A percentile compares a stretch with the other conserved stretches of the same genome.
phyloP scores from a whole-genome alignment of 208 protist species.

The Trypanosoma cruzi region DNA sequence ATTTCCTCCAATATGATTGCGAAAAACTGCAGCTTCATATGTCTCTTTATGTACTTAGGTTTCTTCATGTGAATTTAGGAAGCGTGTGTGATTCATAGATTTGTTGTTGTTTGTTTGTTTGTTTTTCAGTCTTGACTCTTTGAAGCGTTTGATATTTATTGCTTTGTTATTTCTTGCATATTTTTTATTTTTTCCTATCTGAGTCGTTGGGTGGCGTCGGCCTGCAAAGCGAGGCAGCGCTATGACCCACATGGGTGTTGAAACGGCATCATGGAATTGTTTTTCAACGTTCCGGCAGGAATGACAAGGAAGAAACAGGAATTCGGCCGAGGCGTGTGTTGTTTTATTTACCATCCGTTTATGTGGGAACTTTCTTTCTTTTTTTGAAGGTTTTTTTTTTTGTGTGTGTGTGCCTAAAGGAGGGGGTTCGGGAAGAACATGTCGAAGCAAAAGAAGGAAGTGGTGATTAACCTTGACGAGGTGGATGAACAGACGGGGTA shows the following conservation, averaged over 20 bases:
- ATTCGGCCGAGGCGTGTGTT: not conserved
- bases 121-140: too few relatives aligned
- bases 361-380: not conserved
- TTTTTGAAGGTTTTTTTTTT: conserved; percentile 10
- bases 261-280: conserved; percentile 3
- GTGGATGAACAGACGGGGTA: conserved; percentile 84
- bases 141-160: too few relatives aligned
- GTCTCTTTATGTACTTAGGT: too few relatives aligned
- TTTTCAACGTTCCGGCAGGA: conserved; percentile 7
- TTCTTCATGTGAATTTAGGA: too few relatives aligned
- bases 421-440: conserved; percentile 13
- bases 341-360: not conserved
- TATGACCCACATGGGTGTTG: not conserved
- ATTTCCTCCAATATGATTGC: too few relatives aligned
- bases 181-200: conserved; percentile 29
- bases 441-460: conserved; percentile 28
- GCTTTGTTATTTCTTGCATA: conserved; percentile 2
- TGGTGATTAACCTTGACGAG: conserved; percentile 70
- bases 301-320: not conserved
- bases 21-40: too few relatives aligned
- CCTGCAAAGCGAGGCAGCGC: too few relatives aligned
- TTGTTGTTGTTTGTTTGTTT: too few relatives aligned
- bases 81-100: too few relatives aligned
- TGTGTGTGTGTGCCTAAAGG: too few relatives aligned
- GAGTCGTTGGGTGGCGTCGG: not conserved